phyloP scores from a whole-genome alignment of 352 stramenopile genomes.

The Thraustotheca clavata region DNA sequence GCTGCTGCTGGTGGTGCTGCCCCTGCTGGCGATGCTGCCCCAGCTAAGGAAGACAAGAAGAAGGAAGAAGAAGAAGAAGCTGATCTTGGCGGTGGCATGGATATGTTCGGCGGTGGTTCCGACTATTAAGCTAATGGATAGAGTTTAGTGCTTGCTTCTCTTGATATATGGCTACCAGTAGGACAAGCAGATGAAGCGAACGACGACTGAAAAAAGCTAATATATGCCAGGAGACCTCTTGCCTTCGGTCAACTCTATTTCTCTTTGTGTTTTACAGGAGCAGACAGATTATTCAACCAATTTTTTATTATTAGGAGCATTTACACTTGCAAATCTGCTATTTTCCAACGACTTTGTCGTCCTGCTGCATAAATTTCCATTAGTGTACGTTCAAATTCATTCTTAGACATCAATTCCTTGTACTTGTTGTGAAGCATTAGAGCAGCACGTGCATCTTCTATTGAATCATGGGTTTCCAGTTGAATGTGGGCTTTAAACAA shows the following conservation, averaged over 20 bases:
- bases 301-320: too few relatives aligned
- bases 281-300: too few relatives aligned
- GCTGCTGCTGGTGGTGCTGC: slow-evolving; percentile 33
- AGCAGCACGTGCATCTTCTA: slow-evolving; percentile 81
- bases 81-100: slow-evolving; percentile 58
- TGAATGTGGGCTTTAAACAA: slow-evolving; percentile 85
- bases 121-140: slow-evolving; percentile 44
- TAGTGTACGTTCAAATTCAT: slow-evolving; percentile 21
- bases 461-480: slow-evolving; percentile 85
- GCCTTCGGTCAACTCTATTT: slow-evolving; percentile 6
- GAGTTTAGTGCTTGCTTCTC: slow-evolving; percentile 17
- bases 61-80: slow-evolving; percentile 62
- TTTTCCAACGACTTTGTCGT: slow-evolving; percentile 21
- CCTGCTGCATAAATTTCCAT: slow-evolving; percentile 20
- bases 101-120: slow-evolving; percentile 54
- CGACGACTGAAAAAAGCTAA: slow-evolving; percentile 5
- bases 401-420: slow-evolving; percentile 38
- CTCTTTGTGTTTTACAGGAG: background rate
- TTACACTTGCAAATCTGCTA: slow-evolving; percentile 16
- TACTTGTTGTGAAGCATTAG: slow-evolving; percentile 78
- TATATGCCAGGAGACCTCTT: slow-evolving; percentile 21
- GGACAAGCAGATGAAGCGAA: too few relatives aligned
- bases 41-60: slow-evolving; percentile 31
- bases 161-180: slow-evolving; percentile 5
- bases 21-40: slow-evolving; percentile 31